A percentile compares a stretch with the other conserved stretches of the same genome.
These are phyloP conservation scores for Pichia sp. DNA, from an alignment of 1,139 yeast genomes.

Conservation along the genomic window DNA sequence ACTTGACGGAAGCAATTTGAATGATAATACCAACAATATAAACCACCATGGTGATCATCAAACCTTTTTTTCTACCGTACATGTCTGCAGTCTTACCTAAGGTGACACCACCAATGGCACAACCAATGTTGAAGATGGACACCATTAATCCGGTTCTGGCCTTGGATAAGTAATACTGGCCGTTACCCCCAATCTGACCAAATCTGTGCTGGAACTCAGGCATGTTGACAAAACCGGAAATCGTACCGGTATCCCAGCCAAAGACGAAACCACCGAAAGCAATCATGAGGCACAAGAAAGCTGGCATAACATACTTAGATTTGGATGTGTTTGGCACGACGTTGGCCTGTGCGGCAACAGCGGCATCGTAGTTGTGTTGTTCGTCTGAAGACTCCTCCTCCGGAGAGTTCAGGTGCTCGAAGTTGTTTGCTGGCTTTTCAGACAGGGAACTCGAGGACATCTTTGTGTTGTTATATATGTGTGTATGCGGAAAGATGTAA, in stretches of 20 bases:
- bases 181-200: conserved; percentile 36
- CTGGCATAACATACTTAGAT: conserved; percentile 16
- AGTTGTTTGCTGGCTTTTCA: conserved; percentile 5
- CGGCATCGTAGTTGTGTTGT: neutral
- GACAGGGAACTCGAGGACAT: conserved; percentile 15
- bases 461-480: conserved; percentile 1
- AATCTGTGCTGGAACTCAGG: conserved; percentile 54
- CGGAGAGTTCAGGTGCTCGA: conserved; percentile 7
- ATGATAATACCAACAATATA: conserved; percentile 61
- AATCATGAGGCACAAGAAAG: conserved; percentile 41
- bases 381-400: neutral
- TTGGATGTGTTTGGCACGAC: conserved; percentile 19
- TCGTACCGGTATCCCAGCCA: conserved; percentile 79
- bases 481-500: neutral
- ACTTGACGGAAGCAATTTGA: conserved; percentile 51
- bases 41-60: conserved; percentile 50
- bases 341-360: neutral
- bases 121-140: conserved; percentile 67
- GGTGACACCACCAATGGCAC: conserved; percentile 63
- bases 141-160: conserved; percentile 61
- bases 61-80: conserved; percentile 58
- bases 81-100: conserved; percentile 55
- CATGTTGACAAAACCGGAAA: conserved; percentile 74
- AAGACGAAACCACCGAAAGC: conserved; percentile 70
- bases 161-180: conserved; percentile 43